phyloP scores from a whole-genome alignment of 805 yeast genomes.

The Zygotorulaspora danielsina region DNA sequence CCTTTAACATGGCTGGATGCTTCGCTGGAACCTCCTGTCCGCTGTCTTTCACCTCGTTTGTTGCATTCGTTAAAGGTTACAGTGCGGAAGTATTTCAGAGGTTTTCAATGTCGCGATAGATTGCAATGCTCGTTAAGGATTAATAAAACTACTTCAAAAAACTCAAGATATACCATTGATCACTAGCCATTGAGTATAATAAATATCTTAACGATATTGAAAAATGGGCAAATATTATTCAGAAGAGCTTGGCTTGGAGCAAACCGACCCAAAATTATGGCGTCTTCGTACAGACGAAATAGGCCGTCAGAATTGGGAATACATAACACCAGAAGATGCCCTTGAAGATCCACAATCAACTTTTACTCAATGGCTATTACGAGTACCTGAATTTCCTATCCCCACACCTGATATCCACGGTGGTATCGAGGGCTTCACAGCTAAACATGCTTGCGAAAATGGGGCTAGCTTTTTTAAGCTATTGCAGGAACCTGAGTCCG shows the following conservation, averaged over 20 bases:
- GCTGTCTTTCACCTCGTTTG: background rate
- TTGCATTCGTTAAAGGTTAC: constrained; percentile 4
- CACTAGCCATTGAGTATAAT: background rate
- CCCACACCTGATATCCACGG: constrained; percentile 35
- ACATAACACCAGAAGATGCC: constrained; percentile 41
- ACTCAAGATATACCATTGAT: background rate
- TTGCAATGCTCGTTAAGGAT: constrained; percentile 1
- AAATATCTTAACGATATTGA: background rate
- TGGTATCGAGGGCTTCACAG: constrained; percentile 33
- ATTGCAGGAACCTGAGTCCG: constrained; percentile 74
- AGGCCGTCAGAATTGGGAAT: constrained; percentile 84
- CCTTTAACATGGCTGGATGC: no score
- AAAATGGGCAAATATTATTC: constrained; percentile 44
- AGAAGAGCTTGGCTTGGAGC: constrained; percentile 61
- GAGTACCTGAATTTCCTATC: constrained; percentile 38
- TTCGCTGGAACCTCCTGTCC: no score
- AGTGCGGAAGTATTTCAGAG: background rate
- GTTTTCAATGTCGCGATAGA: background rate
- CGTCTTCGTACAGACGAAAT: constrained; percentile 60
- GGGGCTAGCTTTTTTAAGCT: constrained; percentile 66
- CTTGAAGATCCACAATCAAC: constrained; percentile 47
- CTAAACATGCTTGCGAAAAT: constrained; percentile 60
- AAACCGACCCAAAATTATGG: constrained; percentile 73
- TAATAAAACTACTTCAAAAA: background rate
- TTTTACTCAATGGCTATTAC: constrained; percentile 53